Evolutionary conservation across 2,329 filamentous ascomycete species (phyloP), one percentile per base, ranked within the genome.

Genomic region (Calonectria pseudoreteaudii): DNA sequence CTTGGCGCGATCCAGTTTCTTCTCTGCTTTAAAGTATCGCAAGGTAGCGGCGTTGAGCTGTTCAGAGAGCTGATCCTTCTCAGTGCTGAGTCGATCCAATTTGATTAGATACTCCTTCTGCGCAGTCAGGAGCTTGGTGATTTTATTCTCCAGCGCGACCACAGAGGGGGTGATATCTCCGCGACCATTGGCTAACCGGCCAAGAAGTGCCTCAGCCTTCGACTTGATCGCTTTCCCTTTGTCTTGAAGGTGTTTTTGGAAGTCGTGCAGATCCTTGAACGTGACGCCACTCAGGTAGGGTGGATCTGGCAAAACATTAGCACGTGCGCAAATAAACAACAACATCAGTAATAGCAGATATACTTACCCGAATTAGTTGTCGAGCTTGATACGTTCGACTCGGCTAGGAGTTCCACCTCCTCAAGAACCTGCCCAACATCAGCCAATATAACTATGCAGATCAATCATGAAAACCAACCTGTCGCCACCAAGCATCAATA

Each of bases 1-100:
- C 84, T 95, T 96, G 30, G 94, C 91, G 53, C 97, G 92, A 83
- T 99, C 97, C 67, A 98, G 88, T 83, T 95, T 97, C 87, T 98
- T 97, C 84, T 99, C 97, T 0, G 97, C 97, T 78, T 97, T 94
- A 87, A 98, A 95, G 81, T 98, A 98, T 77, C 97, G 92, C 73
- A 98, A 88, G 7, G 95, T 98, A 20, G 96, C 97, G 41, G 92
- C 93, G 82, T 98, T 96, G 26, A 98, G 88, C 75, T 96, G 94
- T 80, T 97, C 94, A 60, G 95, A 95, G 4, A 98, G 88, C 78
- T 94, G 92, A 68, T 97, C 94, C 80, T 97, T 97, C 80, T 98
- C 95, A 9, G 91, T 88, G 64, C 92, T 89, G 16, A 96, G 87
- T 68, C 93, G 91, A 77, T 97, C 95, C 66, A 97, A 85, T 82